A percentile compares a stretch with the other conserved stretches of the same genome.
Conservation (phyloP, 2,329 filamentous ascomycete genomes). For the Zymoseptoria brevis region DNA sequence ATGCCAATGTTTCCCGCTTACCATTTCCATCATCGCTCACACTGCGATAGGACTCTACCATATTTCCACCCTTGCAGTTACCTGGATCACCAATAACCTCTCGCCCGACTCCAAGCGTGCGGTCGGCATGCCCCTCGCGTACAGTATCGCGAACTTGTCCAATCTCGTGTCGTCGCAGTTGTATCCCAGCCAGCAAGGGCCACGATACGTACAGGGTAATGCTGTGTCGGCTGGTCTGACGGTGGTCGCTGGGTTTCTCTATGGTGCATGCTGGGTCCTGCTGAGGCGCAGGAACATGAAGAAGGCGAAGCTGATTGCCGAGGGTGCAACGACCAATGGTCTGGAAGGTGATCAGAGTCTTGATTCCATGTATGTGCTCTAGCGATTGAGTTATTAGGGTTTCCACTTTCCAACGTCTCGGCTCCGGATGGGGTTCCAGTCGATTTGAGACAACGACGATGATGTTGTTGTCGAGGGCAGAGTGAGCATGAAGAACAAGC, state of each 20-base stretch:
- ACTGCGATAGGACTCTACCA: constrained; percentile 18
- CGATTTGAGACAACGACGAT: not conserved
- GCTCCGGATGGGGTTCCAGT: not conserved
- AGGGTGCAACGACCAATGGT: not conserved
- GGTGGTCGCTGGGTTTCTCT: constrained; percentile 21
- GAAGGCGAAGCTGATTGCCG: not conserved
- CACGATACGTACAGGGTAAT: constrained; percentile 28
- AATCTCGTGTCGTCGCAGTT: constrained; percentile 28
- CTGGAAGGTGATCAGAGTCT: not conserved
- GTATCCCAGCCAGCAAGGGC: constrained; percentile 28
- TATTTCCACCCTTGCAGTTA: constrained; percentile 21
- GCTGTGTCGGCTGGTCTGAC: constrained; percentile 22
- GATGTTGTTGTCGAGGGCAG: not conserved
- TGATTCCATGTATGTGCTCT: not conserved
- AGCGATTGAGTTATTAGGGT: not conserved
- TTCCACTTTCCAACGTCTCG: not conserved
- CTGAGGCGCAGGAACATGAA: constrained; percentile 9
- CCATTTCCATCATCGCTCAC: not conserved
- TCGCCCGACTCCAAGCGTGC: constrained; percentile 30
- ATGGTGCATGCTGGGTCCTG: constrained; percentile 21
- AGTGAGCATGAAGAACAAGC: no score
- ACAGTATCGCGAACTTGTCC: constrained; percentile 27
- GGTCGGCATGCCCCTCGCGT: constrained; percentile 26
- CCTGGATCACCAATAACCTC: constrained; percentile 31
- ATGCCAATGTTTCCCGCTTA: not conserved